Percentiles rank a stretch among this genome's conserved stretches.
Conservation (phyloP, 345 rosid genomes). For the Eucalyptus polyanthemos region DNA sequence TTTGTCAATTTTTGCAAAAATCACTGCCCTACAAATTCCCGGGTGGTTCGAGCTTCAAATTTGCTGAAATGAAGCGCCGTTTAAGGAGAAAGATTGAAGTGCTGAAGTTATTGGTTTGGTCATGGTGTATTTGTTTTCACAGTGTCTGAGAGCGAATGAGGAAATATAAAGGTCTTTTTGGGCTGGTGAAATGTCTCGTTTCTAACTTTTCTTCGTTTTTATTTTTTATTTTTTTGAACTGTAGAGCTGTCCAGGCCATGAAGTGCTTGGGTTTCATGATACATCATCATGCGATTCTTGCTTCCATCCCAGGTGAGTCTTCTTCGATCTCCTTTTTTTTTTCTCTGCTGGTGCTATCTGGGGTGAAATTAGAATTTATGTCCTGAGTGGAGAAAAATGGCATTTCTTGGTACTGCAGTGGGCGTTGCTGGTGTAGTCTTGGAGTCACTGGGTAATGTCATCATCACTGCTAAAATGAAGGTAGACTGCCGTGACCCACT, state of each 20-base stretch:
- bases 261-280: conserved; percentile 52
- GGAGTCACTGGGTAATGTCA: conserved; percentile 22
- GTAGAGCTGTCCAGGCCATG: conserved; percentile 46
- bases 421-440: conserved; percentile 13
- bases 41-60: background rate
- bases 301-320: conserved; percentile 18
- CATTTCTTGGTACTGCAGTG: conserved; percentile 5
- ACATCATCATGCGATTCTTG: conserved; percentile 29
- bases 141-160: background rate
- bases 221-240: background rate
- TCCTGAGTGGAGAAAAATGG: background rate
- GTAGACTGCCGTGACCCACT: background rate
- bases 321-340: background rate
- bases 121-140: background rate
- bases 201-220: background rate
- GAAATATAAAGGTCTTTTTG: background rate
- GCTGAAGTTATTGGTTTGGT: background rate
- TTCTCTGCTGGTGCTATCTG: background rate
- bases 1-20: background rate
- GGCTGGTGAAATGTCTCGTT: background rate
- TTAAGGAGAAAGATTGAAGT: background rate
- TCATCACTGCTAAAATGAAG: conserved; percentile 30
- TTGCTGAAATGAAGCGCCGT: background rate
- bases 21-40: background rate
- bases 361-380: background rate